phyloP scores from a whole-genome alignment of 129 eudicot genomes.

The Arctium minus region DNA sequence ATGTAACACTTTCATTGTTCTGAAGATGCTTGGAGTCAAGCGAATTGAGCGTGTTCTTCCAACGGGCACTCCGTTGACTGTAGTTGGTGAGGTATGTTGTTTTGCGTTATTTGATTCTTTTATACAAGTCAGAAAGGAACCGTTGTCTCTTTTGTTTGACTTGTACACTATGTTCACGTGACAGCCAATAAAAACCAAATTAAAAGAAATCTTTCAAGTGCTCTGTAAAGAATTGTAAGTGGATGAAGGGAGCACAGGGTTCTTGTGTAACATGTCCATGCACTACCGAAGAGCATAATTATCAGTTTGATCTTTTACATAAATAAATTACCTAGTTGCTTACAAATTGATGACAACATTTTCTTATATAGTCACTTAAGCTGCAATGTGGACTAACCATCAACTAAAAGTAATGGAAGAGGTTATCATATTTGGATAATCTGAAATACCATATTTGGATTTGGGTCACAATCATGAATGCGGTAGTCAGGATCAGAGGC shows the following conservation, averaged over 20 bases:
- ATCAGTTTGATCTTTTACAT: neutral
- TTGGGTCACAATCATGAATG: neutral
- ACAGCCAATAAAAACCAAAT: neutral
- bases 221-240: neutral
- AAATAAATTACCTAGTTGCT: neutral
- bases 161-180: neutral
- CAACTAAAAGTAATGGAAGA: neutral
- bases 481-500: neutral
- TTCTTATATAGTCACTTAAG: neutral
- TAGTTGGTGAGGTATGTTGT: conserved; percentile 93
- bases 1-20: conserved; percentile 9
- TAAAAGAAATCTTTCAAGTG: neutral
- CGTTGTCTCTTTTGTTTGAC: neutral
- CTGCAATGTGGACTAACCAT: neutral
- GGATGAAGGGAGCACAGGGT: neutral
- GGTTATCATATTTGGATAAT: neutral
- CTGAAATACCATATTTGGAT: neutral
- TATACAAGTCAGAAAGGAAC: neutral
- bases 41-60: conserved; percentile 94
- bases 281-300: neutral
- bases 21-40: conserved; percentile 99
- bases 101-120: neutral
- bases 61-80: conserved; percentile 88
- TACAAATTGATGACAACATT: neutral
- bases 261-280: neutral